A percentile compares a stretch with the other conserved stretches of the same genome.
phyloP scores from a whole-genome alignment of 306 rosid species.

The Oemleria cerasiformis region DNA sequence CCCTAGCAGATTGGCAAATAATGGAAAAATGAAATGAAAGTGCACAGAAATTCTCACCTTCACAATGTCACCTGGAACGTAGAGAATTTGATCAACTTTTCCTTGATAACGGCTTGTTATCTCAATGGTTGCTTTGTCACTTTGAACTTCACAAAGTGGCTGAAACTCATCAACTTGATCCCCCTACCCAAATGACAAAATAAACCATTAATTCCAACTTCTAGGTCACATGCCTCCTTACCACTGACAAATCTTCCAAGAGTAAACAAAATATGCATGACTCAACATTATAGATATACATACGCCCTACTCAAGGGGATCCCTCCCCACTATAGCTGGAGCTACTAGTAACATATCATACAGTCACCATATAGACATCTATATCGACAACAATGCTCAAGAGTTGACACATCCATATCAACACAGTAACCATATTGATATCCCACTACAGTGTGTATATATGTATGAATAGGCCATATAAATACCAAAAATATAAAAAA shows the following conservation, averaged over 20 bases:
- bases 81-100: slow-evolving; percentile 54
- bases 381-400: no score
- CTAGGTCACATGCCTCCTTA: not conserved
- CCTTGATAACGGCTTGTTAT: slow-evolving; percentile 95
- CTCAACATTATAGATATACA: not conserved
- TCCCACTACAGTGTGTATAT: not conserved
- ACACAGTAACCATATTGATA: no score
- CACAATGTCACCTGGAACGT: slow-evolving; percentile 78
- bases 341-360: no score
- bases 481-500: not conserved
- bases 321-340: no score
- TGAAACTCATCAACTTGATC: slow-evolving; percentile 84
- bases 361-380: no score
- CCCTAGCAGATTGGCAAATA: no score
- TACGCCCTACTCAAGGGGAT: no score
- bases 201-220: not conserved
- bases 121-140: slow-evolving; percentile 98
- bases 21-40: no score
- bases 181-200: slow-evolving; percentile 53
- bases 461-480: not conserved
- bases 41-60: slow-evolving; percentile 48
- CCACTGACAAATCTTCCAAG: no score
- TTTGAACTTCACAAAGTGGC: slow-evolving; percentile 94
- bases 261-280: no score
- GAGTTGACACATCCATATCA: no score